Conservation (phyloP, 768 basidiomycete species). For the Auricularia heimuer region DNA sequence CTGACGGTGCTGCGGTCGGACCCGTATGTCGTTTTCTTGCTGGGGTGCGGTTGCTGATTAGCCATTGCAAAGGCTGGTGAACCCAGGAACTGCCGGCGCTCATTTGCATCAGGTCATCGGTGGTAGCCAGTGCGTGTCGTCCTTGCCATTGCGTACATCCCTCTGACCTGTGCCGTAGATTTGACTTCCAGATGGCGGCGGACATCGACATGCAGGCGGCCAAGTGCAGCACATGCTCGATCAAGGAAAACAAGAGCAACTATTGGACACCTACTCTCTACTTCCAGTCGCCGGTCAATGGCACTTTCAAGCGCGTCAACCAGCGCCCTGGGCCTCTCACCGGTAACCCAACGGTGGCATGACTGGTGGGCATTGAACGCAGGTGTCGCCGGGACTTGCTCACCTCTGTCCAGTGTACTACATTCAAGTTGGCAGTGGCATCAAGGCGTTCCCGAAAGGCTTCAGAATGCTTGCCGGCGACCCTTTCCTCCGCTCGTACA, state of each 20-base stretch:
- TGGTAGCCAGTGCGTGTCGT: constrained; percentile 3
- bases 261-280: constrained; percentile 11
- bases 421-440: constrained; percentile 7
- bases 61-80: constrained; percentile 4
- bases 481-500: constrained; percentile 8
- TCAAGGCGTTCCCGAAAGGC: constrained; percentile 7
- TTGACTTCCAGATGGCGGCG: constrained; percentile 9
- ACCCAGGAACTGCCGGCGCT: constrained; percentile 6
- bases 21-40: constrained; percentile 2
- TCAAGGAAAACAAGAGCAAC: constrained; percentile 10
- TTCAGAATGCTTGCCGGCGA: constrained; percentile 5
- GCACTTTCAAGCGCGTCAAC: constrained; percentile 8
- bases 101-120: constrained; percentile 10
- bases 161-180: neutral
- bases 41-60: neutral
- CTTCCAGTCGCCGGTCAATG: constrained; percentile 10
- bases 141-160: neutral
- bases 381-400: no score
- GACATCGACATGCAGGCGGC: constrained; percentile 6
- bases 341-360: constrained; percentile 10
- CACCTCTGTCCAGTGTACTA: constrained; percentile 5
- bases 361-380: neutral
- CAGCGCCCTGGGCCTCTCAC: constrained; percentile 8
- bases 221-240: constrained; percentile 6
- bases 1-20: constrained; percentile 9